Conservation (phyloP, 345 rosid genomes). For the Syzygium aromaticum region DNA sequence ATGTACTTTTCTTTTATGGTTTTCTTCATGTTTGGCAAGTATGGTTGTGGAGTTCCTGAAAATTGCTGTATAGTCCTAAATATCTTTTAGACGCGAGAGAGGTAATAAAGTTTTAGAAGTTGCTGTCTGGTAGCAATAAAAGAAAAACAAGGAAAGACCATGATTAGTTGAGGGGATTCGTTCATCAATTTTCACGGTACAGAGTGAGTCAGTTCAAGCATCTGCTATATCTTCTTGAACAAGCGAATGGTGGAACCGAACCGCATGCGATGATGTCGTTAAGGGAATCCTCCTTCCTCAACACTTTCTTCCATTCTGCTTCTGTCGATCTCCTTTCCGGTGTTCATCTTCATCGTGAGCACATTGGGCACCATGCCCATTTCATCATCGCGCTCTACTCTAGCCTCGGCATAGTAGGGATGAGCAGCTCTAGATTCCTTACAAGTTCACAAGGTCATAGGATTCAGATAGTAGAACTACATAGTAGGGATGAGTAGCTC, state of each 20-base stretch:
- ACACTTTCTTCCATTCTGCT: no score
- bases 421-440: no score
- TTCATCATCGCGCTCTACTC: background rate
- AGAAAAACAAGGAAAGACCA: background rate
- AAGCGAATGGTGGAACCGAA: background rate
- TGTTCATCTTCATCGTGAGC: no score
- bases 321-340: no score
- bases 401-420: background rate
- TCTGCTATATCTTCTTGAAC: background rate
- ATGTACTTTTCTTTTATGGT: background rate
- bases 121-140: background rate
- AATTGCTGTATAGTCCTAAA: background rate
- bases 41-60: background rate
- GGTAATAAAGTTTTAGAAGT: background rate
- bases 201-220: background rate
- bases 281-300: background rate
- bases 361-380: background rate
- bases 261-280: background rate
- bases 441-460: background rate
- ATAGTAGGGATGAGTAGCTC: background rate
- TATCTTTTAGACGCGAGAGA: background rate
- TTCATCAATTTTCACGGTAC: background rate
- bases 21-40: background rate
- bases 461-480: background rate
- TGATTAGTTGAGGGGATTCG: background rate